phyloP scores from a whole-genome alignment of 495 filamentous ascomycete species.

The Podospora comata region DNA sequence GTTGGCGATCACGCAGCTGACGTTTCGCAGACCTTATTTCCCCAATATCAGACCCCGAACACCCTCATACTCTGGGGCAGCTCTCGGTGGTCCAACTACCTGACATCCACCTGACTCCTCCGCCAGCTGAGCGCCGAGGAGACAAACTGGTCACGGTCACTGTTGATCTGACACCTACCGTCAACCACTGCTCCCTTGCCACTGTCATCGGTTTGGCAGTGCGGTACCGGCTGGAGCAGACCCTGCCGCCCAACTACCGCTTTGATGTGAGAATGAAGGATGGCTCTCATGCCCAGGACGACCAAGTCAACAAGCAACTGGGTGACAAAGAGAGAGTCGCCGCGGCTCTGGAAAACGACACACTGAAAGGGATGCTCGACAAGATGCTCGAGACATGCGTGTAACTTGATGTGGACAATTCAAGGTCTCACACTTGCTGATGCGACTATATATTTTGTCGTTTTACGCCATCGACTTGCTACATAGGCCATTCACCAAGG shows the following conservation, averaged over 20 bases:
- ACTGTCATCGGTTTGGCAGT: conserved; percentile 96
- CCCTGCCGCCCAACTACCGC: conserved; percentile 86
- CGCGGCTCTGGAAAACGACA: conserved; percentile 90
- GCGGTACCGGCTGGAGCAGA: conserved; percentile 83
- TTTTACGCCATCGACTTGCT: not conserved
- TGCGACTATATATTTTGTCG: not conserved
- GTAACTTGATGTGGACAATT: conserved; percentile 15
- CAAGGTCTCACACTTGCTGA: not conserved
- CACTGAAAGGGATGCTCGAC: conserved; percentile 76
- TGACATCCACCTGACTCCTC: conserved; percentile 76
- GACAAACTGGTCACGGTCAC: conserved; percentile 50
- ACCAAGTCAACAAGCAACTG: conserved; percentile 93
- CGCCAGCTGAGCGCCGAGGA: conserved; percentile 50
- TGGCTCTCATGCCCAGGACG: conserved; percentile 89
- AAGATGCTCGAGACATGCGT: conserved; percentile 89
- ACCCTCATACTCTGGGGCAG: conserved; percentile 87
- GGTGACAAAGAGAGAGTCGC: conserved; percentile 95
- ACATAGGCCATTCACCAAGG: not conserved
- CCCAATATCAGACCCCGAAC: conserved; percentile 92
- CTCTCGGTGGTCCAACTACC: conserved; percentile 90
- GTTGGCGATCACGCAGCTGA: conserved; percentile 30
- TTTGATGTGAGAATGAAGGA: conserved; percentile 93
- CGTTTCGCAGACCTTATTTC: conserved; percentile 77
- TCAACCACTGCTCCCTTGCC: conserved; percentile 93
- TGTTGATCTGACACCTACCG: conserved; percentile 88